Percentiles rank a stretch among this genome's conserved stretches.
phyloP scores from a whole-genome alignment of 306 rosid genomes.

The Quercus mongolica region DNA sequence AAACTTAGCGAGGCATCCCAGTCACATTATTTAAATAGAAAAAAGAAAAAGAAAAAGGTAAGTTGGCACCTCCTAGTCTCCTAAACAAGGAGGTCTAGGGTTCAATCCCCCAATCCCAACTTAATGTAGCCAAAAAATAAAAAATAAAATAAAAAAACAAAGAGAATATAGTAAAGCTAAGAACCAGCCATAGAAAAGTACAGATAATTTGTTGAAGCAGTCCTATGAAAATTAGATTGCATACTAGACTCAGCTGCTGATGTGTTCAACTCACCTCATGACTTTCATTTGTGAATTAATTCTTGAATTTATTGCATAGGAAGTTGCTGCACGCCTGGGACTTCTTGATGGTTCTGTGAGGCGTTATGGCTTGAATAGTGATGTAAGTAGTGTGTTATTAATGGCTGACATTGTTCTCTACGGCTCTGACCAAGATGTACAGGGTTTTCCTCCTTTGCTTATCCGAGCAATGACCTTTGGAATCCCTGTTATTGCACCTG shows the following conservation, averaged over 20 bases:
- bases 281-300: slow-evolving; percentile 27
- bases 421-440: slow-evolving; percentile 88
- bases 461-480: slow-evolving; percentile 85
- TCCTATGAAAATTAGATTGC: slow-evolving; percentile 2
- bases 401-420: slow-evolving; percentile 93
- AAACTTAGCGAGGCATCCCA: not conserved
- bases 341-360: slow-evolving; percentile 71
- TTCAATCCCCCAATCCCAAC: too few relatives aligned
- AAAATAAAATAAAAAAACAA: not conserved
- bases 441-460: slow-evolving; percentile 89
- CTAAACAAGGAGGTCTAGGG: too few relatives aligned
- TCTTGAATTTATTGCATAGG: slow-evolving; percentile 53
- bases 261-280: slow-evolving; percentile 5
- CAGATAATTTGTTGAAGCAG: slow-evolving; percentile 10
- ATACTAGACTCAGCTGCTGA: slow-evolving; percentile 8
- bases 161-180: not conserved
- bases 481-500: slow-evolving; percentile 81
- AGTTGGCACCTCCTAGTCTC: too few relatives aligned
- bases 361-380: slow-evolving; percentile 77
- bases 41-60: not conserved
- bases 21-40: not conserved
- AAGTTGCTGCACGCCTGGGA: slow-evolving; percentile 80
- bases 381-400: slow-evolving; percentile 61
- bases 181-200: not conserved
- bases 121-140: too few relatives aligned